Evolutionary conservation across 345 rosid species (phyloP).

Genomic region (Hypericum androsaemum): DNA sequence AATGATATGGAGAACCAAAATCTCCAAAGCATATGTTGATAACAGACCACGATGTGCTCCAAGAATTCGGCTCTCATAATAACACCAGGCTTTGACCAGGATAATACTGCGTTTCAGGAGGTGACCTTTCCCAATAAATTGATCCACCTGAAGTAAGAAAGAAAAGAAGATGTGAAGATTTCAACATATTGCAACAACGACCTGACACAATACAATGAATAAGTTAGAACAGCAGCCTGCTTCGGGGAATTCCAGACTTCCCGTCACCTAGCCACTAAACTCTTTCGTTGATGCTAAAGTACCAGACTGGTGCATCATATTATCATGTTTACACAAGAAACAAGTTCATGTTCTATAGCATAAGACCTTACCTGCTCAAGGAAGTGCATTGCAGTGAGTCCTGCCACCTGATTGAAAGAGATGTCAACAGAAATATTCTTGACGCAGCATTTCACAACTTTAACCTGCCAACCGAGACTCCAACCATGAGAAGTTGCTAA

Average conservation of each 20-base stretch:
- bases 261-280: too few species aligned
- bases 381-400: constrained; percentile 76
- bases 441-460: constrained; percentile 76
- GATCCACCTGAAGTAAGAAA: constrained; percentile 19
- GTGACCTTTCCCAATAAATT: constrained; percentile 19
- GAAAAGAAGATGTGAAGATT: not conserved
- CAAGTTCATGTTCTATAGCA: too few species aligned
- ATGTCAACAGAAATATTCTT: constrained; percentile 84
- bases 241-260: too few species aligned
- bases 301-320: too few species aligned
- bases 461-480: constrained; percentile 49
- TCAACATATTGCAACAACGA: too few species aligned
- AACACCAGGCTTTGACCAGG: constrained; percentile 32
- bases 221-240: too few species aligned
- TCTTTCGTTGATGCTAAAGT: too few species aligned
- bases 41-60: constrained; percentile 31
- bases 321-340: too few species aligned
- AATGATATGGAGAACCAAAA: constrained; percentile 17
- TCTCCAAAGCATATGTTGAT: constrained; percentile 26
- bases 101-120: constrained; percentile 19
- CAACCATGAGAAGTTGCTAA: constrained; percentile 4
- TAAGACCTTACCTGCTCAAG: constrained; percentile 60
- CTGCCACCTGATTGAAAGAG: constrained; percentile 87
- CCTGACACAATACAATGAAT: too few species aligned
- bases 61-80: constrained; percentile 32